Evolutionary conservation across 1,284 basidiomycete species (phyloP), one percentile per base, ranked within the genome.

Genomic region (Wallemia mellicola): DNA sequence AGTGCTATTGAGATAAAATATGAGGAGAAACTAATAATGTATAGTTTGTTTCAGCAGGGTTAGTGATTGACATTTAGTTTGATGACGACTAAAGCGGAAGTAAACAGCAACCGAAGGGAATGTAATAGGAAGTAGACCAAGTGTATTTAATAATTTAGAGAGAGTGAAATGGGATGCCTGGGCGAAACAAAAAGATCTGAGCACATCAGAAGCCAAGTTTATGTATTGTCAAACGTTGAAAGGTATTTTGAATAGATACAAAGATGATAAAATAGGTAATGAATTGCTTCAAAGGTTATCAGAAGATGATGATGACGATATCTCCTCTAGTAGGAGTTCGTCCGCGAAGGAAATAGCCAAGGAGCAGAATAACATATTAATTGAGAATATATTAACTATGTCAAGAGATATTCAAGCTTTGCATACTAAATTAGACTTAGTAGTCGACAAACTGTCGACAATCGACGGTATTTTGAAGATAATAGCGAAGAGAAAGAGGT

Each of bases 151-250:
- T 68, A 83, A 94, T 79, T 74, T 95, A 15, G 87, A 86, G 28
- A 76, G 89, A 64, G 89, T 91, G 22, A 95, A 95, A 72, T 95
- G 89, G 87, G 88, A 92, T 71, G 86, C 86, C 28, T 95, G 89
- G 89, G 79, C 82, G 57, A 89, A 87, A 67, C 85, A 91, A 67
- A 82, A 80, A 64, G 86, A 89, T 63, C 68, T 89, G 30, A 77
- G 81, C 61, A 68, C 77, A 27, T 77, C 76, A 61, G 84, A 91
- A 67, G 88, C 89, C 1, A 94, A 89, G 71, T 82, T 80, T 76
- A 71, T 82, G 38, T 95, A 95, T 70, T 85, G 92, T 2, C 83
- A 87, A 63, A 83, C 84, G 17, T 71, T 95, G 61, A 69, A 91
- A 58, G 86, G 86, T 11, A 48, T 48, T 22, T n/a, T 48, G 14